These are phyloP conservation scores for Santalum album DNA, from an alignment of 164 flowering plant species.

Conservation along the genomic window DNA sequence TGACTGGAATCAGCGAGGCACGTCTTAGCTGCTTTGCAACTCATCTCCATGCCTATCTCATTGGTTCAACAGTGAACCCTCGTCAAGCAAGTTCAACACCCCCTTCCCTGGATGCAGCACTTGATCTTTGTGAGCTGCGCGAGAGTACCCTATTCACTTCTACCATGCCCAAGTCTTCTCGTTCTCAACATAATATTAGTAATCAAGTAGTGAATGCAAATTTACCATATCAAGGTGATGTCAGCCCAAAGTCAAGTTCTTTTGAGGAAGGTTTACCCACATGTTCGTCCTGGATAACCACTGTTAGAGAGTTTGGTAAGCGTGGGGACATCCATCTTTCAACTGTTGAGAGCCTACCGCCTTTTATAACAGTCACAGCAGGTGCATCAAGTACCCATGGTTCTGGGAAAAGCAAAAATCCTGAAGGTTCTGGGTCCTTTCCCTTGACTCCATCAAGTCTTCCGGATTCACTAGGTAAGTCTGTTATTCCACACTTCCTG, in stretches of 20 bases:
- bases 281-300: slow-evolving; percentile 29
- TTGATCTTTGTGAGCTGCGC: slow-evolving; percentile 18
- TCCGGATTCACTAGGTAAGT: slow-evolving; percentile 34
- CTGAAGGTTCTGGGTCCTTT: slow-evolving; percentile 16
- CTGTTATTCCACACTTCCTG: slow-evolving; percentile 12
- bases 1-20: slow-evolving; percentile 79
- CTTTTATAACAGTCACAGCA: slow-evolving; percentile 13
- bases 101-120: slow-evolving; percentile 8
- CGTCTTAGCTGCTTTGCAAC: slow-evolving; percentile 75
- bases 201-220: slow-evolving; percentile 30
- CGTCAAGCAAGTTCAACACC: slow-evolving; percentile 17
- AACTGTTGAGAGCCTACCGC: slow-evolving; percentile 18
- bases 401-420: slow-evolving; percentile 23
- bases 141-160: slow-evolving; percentile 15
- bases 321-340: slow-evolving; percentile 32
- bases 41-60: slow-evolving; percentile 68
- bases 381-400: slow-evolving; percentile 13
- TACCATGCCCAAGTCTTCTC: slow-evolving; percentile 21
- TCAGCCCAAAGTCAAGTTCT: slow-evolving; percentile 57
- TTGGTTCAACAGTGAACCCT: slow-evolving; percentile 31
- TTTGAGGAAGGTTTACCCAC: slow-evolving; percentile 50
- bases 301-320: slow-evolving; percentile 38
- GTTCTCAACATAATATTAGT: slow-evolving; percentile 21
- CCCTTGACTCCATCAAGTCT: slow-evolving; percentile 19
- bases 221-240: slow-evolving; percentile 45